These are phyloP conservation scores for Plasmodium vivax DNA, from an alignment of 169 alveolate species.

Conservation along the genomic window DNA sequence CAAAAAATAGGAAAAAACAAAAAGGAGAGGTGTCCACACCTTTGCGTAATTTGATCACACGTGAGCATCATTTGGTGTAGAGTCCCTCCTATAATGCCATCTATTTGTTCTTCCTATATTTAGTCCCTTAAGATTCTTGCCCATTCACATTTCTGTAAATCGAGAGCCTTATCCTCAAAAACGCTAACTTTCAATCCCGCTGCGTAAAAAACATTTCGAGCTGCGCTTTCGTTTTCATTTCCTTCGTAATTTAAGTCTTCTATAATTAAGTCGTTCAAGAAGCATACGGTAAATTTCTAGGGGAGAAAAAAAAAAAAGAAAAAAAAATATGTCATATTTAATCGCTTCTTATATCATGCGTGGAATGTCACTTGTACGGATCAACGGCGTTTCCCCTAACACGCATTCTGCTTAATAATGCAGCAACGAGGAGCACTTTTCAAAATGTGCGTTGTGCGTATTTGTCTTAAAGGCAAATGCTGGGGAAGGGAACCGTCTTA, in stretches of 20 bases:
- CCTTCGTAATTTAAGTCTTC: conserved; percentile 76
- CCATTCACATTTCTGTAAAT: conserved; percentile 73
- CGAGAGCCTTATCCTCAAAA: conserved; percentile 71
- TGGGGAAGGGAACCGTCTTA: neutral
- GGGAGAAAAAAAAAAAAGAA: neutral
- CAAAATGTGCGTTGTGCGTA: neutral
- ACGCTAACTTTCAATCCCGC: conserved; percentile 72
- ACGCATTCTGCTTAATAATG: neutral
- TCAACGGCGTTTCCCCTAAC: neutral
- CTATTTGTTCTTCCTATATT: neutral
- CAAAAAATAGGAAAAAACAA: conserved; percentile 13
- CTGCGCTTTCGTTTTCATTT: conserved; percentile 16
- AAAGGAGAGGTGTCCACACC: neutral
- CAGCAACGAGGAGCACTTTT: neutral
- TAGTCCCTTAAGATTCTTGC: conserved; percentile 72
- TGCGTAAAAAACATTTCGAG: conserved; percentile 56
- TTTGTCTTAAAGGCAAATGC: neutral
- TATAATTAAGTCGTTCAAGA: conserved; percentile 66
- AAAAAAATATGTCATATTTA: neutral
- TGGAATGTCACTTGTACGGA: neutral
- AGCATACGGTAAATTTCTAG: conserved; percentile 58
- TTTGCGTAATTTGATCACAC: neutral
- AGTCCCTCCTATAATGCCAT: neutral
- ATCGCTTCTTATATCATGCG: neutral
- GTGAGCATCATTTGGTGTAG: neutral